Conservation (phyloP, 441 rosid species). For the Flueggea neowawraea region DNA sequence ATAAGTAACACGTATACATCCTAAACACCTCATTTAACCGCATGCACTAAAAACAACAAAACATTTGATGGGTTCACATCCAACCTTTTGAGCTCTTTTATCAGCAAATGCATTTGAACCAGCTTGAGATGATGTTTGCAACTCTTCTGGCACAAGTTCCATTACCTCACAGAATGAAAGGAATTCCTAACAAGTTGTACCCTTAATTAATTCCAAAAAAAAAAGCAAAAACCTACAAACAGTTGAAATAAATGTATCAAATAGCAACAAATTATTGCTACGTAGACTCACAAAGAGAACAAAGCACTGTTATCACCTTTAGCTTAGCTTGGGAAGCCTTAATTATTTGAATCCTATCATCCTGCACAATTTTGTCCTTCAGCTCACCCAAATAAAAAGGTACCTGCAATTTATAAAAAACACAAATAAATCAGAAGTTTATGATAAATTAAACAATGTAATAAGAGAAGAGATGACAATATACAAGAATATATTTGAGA, state of each 20-base stretch:
- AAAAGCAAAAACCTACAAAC: not conserved
- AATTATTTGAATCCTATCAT: conserved; percentile 60
- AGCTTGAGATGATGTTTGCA: conserved; percentile 45
- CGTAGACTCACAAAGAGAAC: too few relatives aligned
- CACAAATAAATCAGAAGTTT: not conserved
- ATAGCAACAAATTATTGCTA: too few relatives aligned
- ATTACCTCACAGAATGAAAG: conserved; percentile 82
- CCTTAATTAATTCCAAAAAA: conserved; percentile 13
- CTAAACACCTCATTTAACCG: too few relatives aligned
- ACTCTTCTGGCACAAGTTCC: conserved; percentile 79
- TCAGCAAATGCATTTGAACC: conserved; percentile 52
- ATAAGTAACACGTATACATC: not conserved
- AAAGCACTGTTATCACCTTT: conserved; percentile 41
- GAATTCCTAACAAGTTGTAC: conserved; percentile 57
- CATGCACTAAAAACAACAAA: not conserved
- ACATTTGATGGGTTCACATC: not conserved
- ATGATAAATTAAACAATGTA: too few relatives aligned
- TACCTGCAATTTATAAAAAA: conserved; percentile 37
- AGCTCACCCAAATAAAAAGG: conserved; percentile 83
- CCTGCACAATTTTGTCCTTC: conserved; percentile 57
- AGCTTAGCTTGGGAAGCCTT: conserved; percentile 56
- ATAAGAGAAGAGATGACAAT: not conserved
- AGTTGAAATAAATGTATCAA: not conserved
- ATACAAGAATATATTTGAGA: conserved; percentile 89
- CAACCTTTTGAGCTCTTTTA: conserved; percentile 83